These are phyloP conservation scores for Dispira parvispora DNA, from an alignment of 192 early-diverging fungal species.

Conservation along the genomic window DNA sequence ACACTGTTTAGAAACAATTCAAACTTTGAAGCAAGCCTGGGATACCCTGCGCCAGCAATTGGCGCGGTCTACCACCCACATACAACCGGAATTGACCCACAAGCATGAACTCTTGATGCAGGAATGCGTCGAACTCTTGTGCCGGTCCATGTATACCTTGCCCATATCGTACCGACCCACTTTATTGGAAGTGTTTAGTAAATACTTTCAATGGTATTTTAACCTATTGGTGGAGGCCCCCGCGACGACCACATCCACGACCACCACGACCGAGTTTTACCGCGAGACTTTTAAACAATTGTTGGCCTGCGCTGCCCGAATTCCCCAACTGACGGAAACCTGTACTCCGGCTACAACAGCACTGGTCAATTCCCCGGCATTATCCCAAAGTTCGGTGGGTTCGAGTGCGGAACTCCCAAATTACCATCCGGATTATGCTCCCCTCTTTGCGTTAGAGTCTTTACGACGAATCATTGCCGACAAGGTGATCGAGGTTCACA, in stretches of 20 bases:
- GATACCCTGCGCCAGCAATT: not conserved
- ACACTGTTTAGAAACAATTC: not conserved
- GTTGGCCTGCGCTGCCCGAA: not conserved
- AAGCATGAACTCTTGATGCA: conserved; percentile 4
- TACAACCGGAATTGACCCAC: conserved; percentile 2
- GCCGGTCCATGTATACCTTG: not conserved
- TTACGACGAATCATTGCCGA: not conserved
- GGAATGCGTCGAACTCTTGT: not conserved
- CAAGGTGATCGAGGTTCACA: not conserved
- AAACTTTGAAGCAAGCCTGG: conserved; percentile 5
- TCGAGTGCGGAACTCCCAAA: too few relatives aligned
- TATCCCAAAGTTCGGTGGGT: too few relatives aligned
- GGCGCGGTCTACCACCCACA: not conserved
- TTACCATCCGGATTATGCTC: conserved; percentile 4
- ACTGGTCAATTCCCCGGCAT: too few relatives aligned
- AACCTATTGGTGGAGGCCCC: not conserved
- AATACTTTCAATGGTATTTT: conserved; percentile 5
- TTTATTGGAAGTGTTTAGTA: not conserved
- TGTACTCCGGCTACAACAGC: too few relatives aligned
- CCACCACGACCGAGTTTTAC: conserved; percentile 1
- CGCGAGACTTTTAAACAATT: conserved; percentile 3
- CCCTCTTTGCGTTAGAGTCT: not conserved
- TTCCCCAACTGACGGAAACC: not conserved
- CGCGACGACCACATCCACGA: not conserved
- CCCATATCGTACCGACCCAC: not conserved